Percentiles rank a stretch among this genome's conserved stretches.
phyloP scores from a whole-genome alignment of 345 rosid genomes.

The Pistacia vera region DNA sequence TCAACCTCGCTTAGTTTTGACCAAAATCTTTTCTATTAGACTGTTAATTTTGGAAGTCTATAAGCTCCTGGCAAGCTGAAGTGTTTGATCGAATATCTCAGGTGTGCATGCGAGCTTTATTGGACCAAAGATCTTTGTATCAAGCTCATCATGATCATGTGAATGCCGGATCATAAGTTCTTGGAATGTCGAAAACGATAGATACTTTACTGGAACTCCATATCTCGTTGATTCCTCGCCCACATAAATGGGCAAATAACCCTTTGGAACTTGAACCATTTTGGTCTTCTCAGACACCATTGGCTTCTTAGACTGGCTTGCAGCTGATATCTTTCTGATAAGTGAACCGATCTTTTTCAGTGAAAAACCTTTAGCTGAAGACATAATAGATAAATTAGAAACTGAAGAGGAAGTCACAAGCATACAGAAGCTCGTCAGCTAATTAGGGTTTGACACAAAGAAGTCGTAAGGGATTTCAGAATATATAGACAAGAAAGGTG shows the following conservation, averaged over 20 bases:
- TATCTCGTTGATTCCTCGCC: background rate
- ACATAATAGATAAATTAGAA: background rate
- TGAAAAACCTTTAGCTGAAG: background rate
- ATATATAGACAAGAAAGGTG: too few relatives aligned
- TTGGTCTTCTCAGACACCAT: background rate
- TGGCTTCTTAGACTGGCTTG: background rate
- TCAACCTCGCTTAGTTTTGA: too few relatives aligned
- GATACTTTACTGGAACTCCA: background rate
- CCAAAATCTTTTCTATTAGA: too few relatives aligned
- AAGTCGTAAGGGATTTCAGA: too few relatives aligned
- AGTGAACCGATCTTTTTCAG: background rate
- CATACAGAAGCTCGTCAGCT: too few relatives aligned
- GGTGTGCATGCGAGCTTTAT: background rate
- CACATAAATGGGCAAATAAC: background rate
- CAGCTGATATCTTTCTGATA: background rate
- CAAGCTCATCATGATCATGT: background rate
- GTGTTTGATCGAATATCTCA: background rate
- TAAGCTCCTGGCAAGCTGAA: background rate
- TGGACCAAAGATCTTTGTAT: background rate
- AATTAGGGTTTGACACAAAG: too few relatives aligned
- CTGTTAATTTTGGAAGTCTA: too few relatives aligned
- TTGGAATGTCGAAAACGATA: background rate
- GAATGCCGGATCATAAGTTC: background rate
- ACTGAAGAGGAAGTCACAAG: too few relatives aligned
- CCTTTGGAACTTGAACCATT: background rate